Percentiles rank a stretch among this genome's conserved stretches.
phyloP scores from a whole-genome alignment of 768 basidiomycete species.

The Calocybe indica region DNA sequence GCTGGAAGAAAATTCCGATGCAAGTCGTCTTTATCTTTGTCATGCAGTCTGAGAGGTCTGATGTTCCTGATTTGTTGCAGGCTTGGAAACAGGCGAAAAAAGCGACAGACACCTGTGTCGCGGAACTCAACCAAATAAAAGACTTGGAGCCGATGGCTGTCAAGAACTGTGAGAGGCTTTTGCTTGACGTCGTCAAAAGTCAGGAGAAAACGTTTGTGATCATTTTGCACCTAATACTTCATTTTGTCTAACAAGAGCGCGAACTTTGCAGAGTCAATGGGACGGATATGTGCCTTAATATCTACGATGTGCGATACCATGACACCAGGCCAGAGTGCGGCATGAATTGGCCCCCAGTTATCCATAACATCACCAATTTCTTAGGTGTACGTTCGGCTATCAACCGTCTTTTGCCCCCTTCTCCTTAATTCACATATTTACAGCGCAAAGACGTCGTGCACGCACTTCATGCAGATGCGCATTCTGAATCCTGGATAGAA shows the following conservation, averaged over 20 bases:
- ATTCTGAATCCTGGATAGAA: constrained; percentile 83
- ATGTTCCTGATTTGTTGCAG: constrained; percentile 26
- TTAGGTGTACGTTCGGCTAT: constrained; percentile 59
- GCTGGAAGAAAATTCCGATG: constrained; percentile 65
- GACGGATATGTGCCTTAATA: constrained; percentile 76
- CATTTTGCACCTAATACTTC: background rate
- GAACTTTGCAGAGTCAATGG: constrained; percentile 53
- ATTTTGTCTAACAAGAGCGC: no score
- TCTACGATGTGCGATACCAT: constrained; percentile 91
- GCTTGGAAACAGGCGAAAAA: constrained; percentile 55
- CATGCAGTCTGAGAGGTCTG: background rate
- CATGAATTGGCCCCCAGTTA: constrained; percentile 96
- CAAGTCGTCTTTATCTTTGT: constrained; percentile 23
- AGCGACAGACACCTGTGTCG: constrained; percentile 54
- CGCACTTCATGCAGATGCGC: constrained; percentile 77
- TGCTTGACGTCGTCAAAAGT: constrained; percentile 37
- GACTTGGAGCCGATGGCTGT: constrained; percentile 50
- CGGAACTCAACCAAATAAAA: constrained; percentile 34
- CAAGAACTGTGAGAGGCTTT: constrained; percentile 53
- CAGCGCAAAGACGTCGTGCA: constrained; percentile 76
- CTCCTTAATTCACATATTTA: constrained; percentile 4
- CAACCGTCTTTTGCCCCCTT: background rate
- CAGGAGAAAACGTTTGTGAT: constrained; percentile 26
- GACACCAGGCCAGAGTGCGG: constrained; percentile 87
- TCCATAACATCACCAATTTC: constrained; percentile 68